Base-by-base conservation (phyloP, 257 asterid species). In the Forsythia suspensa region DNA sequence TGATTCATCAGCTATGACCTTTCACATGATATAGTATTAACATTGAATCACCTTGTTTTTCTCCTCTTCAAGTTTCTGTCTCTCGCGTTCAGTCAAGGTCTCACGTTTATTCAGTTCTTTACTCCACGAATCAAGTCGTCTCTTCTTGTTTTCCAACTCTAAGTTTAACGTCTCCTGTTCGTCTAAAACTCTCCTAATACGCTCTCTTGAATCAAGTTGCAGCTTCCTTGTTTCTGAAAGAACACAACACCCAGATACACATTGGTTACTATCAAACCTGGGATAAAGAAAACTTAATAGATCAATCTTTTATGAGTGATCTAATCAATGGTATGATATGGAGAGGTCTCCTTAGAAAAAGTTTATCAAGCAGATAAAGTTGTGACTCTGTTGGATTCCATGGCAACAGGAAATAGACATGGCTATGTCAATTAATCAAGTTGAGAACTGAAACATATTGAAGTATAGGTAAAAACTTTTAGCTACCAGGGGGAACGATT, bases 11-110 rank as follows among this genome's bases (percentile, higher is more conserved):
- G 34, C 73, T 44, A 71, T 36, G 71, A 73, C 37, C 74, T 59
- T 59, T 79, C 59, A 43, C 29, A 20, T 77, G 16, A 66, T 21
- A 16, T 43, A 36, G 48, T n/a, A 38, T 15, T 16, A 21, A 66
- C 8, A n/a, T 76, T 52, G 48, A 55, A 66, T 80, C 63, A 92
- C 98, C 98, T 88, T 90, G 74, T 43, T 73, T 77, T 90, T 95
- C 81, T 93, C 97, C 80, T 90, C 97, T 21, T 92, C 98, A 81
- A 93, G 99, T 83, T 91, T 95, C 38, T 82, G 92, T 74, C 91
- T 90, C 83, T 93, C 97, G 29, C 93, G 89, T 77, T 91, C 97
- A 57, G 97, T 93, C 43, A 83, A 84, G 16, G 93, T 88, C 82
- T 95, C 98, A 63, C 97, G 93, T 74, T 84, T 89, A 76, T 91